phyloP scores from a whole-genome alignment of 2,329 filamentous ascomycete species.

The Periconia sp. region DNA sequence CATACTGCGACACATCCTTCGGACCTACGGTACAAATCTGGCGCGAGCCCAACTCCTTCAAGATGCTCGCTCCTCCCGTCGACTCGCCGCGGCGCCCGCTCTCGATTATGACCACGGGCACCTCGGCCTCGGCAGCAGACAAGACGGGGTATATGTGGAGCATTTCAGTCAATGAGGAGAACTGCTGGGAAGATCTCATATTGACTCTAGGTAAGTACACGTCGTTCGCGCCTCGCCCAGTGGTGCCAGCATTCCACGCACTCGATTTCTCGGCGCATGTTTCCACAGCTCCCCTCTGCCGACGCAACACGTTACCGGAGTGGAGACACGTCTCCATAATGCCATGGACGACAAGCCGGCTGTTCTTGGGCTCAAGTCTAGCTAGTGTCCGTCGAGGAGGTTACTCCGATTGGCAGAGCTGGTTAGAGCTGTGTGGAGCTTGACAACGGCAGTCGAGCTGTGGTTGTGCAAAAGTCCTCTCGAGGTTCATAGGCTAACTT shows the following conservation, averaged over 20 bases:
- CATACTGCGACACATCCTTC: constrained; percentile 7
- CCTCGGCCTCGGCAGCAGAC: constrained; percentile 42
- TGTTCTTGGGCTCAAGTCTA: too few relatives aligned
- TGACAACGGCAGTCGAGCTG: too few relatives aligned
- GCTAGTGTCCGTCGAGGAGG: too few relatives aligned
- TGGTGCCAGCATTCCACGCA: constrained; percentile 16
- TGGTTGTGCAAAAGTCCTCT: too few relatives aligned
- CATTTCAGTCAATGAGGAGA: constrained; percentile 44
- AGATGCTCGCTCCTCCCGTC: constrained; percentile 35
- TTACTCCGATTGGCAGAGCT: too few relatives aligned
- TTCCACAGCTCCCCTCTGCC: too few relatives aligned
- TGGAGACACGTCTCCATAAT: too few relatives aligned
- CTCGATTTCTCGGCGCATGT: background rate
- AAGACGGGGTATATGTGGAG: constrained; percentile 54
- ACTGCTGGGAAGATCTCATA: constrained; percentile 57
- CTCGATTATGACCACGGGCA: constrained; percentile 43
- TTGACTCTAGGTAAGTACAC: constrained; percentile 49
- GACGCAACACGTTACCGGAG: background rate
- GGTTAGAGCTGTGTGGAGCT: too few relatives aligned
- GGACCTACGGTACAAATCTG: constrained; percentile 1
- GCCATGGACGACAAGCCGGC: too few relatives aligned
- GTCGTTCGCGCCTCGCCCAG: constrained; percentile 3
- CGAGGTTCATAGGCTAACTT: constrained; percentile 25
- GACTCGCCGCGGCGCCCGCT: constrained; percentile 36
- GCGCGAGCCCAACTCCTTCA: constrained; percentile 14